phyloP scores from a whole-genome alignment of 2,329 filamentous ascomycete genomes.

The Aureobasidium vineae region DNA sequence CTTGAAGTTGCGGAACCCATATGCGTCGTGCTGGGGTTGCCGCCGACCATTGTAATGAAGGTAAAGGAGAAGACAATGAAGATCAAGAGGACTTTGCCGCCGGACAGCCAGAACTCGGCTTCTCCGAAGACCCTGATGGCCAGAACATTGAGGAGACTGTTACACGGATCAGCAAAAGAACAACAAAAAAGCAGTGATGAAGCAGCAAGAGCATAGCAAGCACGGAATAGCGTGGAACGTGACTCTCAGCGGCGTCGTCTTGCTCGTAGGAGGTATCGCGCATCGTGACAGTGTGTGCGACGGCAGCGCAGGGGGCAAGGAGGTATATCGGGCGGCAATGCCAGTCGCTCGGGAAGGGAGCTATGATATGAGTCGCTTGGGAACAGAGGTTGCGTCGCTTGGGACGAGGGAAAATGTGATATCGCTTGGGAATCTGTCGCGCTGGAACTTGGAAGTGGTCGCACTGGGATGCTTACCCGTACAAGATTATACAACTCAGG shows the following conservation, averaged over 20 bases:
- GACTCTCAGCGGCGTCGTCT: no score
- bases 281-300: no score
- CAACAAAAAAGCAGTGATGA: neutral
- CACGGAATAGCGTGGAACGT: no score
- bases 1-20: slow-evolving; percentile 46
- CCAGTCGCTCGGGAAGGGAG: neutral
- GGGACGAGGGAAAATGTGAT: no score
- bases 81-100: slow-evolving; percentile 47
- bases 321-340: neutral
- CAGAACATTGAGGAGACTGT: slow-evolving; percentile 43
- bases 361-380: neutral
- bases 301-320: no score
- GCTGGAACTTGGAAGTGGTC: neutral
- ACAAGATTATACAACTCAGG: slow-evolving; percentile 22
- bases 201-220: no score
- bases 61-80: slow-evolving; percentile 41
- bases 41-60: slow-evolving; percentile 34
- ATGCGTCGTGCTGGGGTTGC: slow-evolving; percentile 39
- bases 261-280: no score
- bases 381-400: no score
- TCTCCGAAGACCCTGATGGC: slow-evolving; percentile 49
- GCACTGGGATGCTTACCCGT: slow-evolving; percentile 13
- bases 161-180: neutral
- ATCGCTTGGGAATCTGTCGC: neutral
- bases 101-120: slow-evolving; percentile 49